phyloP scores from a whole-genome alignment of 495 filamentous ascomycete species.

The Penicillium simplicissimum region DNA sequence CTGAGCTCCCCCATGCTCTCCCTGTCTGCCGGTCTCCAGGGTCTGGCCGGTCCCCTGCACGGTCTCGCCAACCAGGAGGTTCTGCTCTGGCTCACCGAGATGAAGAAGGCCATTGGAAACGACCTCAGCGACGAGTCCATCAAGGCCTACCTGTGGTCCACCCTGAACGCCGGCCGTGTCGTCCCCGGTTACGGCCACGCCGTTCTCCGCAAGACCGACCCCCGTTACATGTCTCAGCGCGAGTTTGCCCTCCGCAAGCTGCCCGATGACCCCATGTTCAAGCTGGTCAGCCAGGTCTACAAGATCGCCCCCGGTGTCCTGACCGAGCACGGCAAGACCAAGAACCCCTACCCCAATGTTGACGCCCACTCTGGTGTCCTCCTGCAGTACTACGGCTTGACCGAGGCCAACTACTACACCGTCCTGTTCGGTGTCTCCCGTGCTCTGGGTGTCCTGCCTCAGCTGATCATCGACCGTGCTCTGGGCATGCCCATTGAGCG shows the following conservation, averaged over 20 bases:
- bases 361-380: conserved; percentile 95
- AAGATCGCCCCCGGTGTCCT: conserved; percentile 98
- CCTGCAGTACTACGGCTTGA: conserved; percentile 98
- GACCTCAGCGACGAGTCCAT: conserved; percentile 94
- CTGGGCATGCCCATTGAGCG: conserved; percentile 70
- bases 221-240: conserved; percentile 96
- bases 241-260: conserved; percentile 91
- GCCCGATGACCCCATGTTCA: conserved; percentile 97
- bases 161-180: conserved; percentile 91
- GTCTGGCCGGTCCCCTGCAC: conserved; percentile 96
- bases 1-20: conserved; percentile 97
- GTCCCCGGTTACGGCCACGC: conserved; percentile 98
- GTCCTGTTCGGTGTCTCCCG: conserved; percentile 98
- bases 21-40: conserved; percentile 92
- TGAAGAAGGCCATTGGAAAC: conserved; percentile 94
- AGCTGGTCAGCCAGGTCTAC: conserved; percentile 98
- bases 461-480: conserved; percentile 99
- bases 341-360: conserved; percentile 81
- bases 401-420: conserved; percentile 99
- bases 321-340: conserved; percentile 99
- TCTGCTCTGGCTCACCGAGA: conserved; percentile 96
- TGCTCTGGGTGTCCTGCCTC: conserved; percentile 95
- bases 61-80: conserved; percentile 99
- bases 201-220: conserved; percentile 98
- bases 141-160: conserved; percentile 97